A percentile compares a stretch with the other conserved stretches of the same genome.
phyloP scores from a whole-genome alignment of 352 stramenopile species.

The Pythium utonaiense region DNA sequence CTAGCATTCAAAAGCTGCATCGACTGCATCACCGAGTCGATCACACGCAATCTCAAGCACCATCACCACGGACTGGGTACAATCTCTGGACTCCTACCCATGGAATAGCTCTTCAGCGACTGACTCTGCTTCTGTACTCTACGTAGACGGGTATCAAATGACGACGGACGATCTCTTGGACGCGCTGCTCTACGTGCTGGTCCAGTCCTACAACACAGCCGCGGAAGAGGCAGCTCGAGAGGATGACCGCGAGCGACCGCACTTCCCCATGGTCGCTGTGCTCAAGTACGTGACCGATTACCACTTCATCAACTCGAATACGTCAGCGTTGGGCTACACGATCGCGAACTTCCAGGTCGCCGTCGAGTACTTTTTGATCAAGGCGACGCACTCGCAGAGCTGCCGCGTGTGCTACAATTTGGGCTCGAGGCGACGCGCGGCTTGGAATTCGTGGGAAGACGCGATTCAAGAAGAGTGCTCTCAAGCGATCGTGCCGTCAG shows the following conservation, averaged over 20 bases:
- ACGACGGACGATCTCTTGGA: conserved; percentile 83
- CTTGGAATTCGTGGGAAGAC: conserved; percentile 15
- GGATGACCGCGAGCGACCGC: conserved; percentile 3
- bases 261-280: conserved; percentile 52
- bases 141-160: conserved; percentile 40
- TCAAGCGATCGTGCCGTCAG: conserved; percentile 16
- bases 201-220: conserved; percentile 42
- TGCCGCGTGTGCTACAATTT: conserved; percentile 26
- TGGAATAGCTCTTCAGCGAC: neutral
- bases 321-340: conserved; percentile 71
- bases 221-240: conserved; percentile 7
- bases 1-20: conserved; percentile 66
- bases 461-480: conserved; percentile 14
- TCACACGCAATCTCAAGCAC: conserved; percentile 50
- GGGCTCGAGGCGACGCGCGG: conserved; percentile 2
- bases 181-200: conserved; percentile 62
- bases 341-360: conserved; percentile 81
- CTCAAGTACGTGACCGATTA: conserved; percentile 74
- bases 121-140: neutral
- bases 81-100: neutral
- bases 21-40: conserved; percentile 51
- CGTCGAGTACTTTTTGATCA: conserved; percentile 70
- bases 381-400: conserved; percentile 23
- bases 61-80: conserved; percentile 52
- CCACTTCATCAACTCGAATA: conserved; percentile 85